Conservation (phyloP, 768 basidiomycete species). For the Dentipellis fragilis region DNA sequence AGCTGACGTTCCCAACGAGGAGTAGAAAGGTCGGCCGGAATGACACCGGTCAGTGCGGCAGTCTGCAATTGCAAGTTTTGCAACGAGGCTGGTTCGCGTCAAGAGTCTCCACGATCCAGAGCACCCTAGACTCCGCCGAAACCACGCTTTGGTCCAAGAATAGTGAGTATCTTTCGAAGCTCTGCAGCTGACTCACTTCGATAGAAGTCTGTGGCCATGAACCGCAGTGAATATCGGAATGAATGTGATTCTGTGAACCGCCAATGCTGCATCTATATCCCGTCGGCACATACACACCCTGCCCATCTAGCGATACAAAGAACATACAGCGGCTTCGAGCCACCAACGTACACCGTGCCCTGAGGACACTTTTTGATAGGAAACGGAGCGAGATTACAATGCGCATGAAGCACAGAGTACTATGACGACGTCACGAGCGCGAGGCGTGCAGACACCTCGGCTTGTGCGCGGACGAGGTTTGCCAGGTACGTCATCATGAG, state of each 20-base stretch:
- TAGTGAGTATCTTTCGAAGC: too few species aligned
- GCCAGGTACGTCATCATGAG: constrained; percentile 93
- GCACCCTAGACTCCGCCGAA: too few species aligned
- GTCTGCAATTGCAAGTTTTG: too few species aligned
- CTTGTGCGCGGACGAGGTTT: constrained; percentile 87
- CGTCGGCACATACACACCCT: background rate
- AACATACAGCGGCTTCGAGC: background rate
- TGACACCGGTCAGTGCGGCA: too few species aligned
- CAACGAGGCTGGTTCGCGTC: too few species aligned
- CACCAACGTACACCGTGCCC: background rate
- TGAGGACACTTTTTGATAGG: background rate
- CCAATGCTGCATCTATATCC: background rate
- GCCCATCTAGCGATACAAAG: background rate
- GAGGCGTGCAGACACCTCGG: constrained; percentile 82
- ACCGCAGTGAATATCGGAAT: too few species aligned
- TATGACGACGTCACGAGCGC: constrained; percentile 55
- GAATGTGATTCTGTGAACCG: background rate
- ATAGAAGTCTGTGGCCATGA: too few species aligned
- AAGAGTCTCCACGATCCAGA: too few species aligned
- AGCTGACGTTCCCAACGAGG: too few species aligned
- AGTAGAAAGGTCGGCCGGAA: too few species aligned
- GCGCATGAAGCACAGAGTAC: background rate
- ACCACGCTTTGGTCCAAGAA: too few species aligned
- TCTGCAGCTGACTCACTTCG: too few species aligned
- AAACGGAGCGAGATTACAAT: background rate